Evolutionary conservation across 768 basidiomycete species (phyloP), one percentile per base, ranked within the genome.

Genomic region (Lactarius sanguifluus): DNA sequence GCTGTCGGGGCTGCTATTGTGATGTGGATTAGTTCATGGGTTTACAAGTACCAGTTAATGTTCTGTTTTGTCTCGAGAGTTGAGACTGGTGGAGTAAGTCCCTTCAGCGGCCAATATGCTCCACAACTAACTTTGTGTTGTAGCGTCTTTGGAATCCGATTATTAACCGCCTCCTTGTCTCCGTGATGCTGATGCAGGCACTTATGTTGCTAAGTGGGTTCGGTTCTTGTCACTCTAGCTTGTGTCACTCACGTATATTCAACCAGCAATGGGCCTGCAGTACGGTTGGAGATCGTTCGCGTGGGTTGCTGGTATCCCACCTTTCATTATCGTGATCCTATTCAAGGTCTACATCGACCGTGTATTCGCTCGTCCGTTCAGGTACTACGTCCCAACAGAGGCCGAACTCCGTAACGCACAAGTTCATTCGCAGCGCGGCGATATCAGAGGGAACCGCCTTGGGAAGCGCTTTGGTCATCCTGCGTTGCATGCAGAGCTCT

Each of bases 41-140:
- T 93, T 25, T 94, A 96, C 82, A 99, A 98, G 78, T 98, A 98
- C 73, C 91, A 96, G 79, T 81, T 98, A 59, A 94, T 98, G 88
- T 98, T 96, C 76, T 93, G 96, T 64, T 96, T 84, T 74, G 79
- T 93, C 57, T 87, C 94, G 7, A 88, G 87, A 68, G 91, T 94
- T 16, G 97, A 99, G 77, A 92, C 89, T 60, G 97, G 96, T 65
- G 97, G 97, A 38, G 92, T 94, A 76, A 70, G 91, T 84, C 5
- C 60, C 63, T 36, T 59, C 36, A 12, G 28, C 36, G 8, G n/a
- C 59, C 45, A 1, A 50, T 20, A 18, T 56, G 12, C 52, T 5
- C 43, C 56, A 61, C 23, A 38, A 34, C 61, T 64, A 40, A 71
- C 55, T 18, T 57, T 68, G 25, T 52, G 23, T 61, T 32, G 6